These are phyloP conservation scores for Colletotrichum tropicicola DNA, from an alignment of 2,329 filamentous ascomycete genomes.

Conservation along the genomic window DNA sequence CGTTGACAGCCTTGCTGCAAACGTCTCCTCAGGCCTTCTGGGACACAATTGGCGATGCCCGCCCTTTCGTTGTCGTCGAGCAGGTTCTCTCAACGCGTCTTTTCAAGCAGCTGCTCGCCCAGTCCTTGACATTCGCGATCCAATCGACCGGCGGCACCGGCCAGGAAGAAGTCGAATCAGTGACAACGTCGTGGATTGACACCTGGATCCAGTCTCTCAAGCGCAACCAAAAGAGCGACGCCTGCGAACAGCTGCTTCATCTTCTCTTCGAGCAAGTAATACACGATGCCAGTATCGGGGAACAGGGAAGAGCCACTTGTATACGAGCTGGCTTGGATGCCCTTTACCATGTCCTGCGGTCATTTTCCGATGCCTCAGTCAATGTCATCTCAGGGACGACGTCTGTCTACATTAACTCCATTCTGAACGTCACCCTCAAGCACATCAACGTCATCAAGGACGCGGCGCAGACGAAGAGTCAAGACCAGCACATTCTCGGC, in stretches of 20 bases:
- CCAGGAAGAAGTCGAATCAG: conserved; percentile 56
- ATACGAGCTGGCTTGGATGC: conserved; percentile 72
- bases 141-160: conserved; percentile 55
- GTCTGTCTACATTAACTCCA: conserved; percentile 69
- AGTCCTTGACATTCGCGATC: conserved; percentile 63
- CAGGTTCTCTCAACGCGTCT: conserved; percentile 79
- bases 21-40: conserved; percentile 85
- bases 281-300: conserved; percentile 61
- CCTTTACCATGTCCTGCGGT: conserved; percentile 63
- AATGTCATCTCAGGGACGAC: conserved; percentile 57
- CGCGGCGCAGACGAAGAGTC: conserved; percentile 49
- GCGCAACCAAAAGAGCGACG: conserved; percentile 78
- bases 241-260: conserved; percentile 80
- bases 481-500: conserved; percentile 50
- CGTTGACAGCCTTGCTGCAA: conserved; percentile 75
- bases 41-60: conserved; percentile 85
- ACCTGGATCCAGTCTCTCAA: conserved; percentile 82
- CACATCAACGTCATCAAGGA: conserved; percentile 68
- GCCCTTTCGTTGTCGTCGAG: conserved; percentile 83
- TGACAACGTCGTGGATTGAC: conserved; percentile 81
- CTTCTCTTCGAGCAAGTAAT: conserved; percentile 76
- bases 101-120: conserved; percentile 68
- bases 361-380: conserved; percentile 56
- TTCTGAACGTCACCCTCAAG: conserved; percentile 71
- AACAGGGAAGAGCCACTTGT: conserved; percentile 67